Percentiles rank a stretch among this genome's conserved stretches.
phyloP scores from a whole-genome alignment of 495 filamentous ascomycete species.

The Penicillium nucicola region DNA sequence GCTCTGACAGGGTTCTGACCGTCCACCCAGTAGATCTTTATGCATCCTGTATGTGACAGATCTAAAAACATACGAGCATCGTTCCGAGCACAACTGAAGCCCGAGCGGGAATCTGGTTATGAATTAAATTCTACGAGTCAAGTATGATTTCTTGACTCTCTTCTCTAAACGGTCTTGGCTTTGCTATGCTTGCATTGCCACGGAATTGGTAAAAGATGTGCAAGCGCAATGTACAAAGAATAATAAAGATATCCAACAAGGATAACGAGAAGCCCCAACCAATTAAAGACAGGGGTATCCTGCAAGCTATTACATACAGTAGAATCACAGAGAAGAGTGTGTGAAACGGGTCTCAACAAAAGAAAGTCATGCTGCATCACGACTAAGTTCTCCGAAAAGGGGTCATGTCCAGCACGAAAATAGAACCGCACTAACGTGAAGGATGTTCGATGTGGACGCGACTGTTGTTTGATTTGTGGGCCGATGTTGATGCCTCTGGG shows the following conservation, averaged over 20 bases:
- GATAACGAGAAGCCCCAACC: slow-evolving; percentile 2
- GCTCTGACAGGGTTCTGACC: too few species aligned
- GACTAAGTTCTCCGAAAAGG: background rate
- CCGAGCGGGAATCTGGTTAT: too few species aligned
- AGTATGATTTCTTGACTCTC: too few species aligned
- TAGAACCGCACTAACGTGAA: slow-evolving; percentile 8
- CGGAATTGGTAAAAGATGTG: too few species aligned
- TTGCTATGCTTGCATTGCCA: too few species aligned
- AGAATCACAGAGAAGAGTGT: slow-evolving; percentile 27
- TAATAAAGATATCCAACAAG: slow-evolving; percentile 9
- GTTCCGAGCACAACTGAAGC: too few species aligned
- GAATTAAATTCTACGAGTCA: too few species aligned
- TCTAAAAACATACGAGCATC: too few species aligned
- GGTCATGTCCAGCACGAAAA: background rate
- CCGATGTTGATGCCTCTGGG: slow-evolving; percentile 20
- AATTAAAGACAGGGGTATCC: slow-evolving; percentile 35
- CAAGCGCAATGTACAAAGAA: background rate
- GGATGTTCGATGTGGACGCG: slow-evolving; percentile 10
- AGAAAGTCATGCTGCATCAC: slow-evolving; percentile 15
- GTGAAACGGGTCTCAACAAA: slow-evolving; percentile 24
- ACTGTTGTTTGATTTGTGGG: slow-evolving; percentile 18
- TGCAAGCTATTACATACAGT: slow-evolving; percentile 43
- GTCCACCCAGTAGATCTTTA: too few species aligned
- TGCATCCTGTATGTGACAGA: too few species aligned
- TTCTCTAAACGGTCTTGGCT: too few species aligned